Evolutionary conservation across 352 stramenopile genomes (phyloP).

Genomic region (Elongisporangium anandrum): DNA sequence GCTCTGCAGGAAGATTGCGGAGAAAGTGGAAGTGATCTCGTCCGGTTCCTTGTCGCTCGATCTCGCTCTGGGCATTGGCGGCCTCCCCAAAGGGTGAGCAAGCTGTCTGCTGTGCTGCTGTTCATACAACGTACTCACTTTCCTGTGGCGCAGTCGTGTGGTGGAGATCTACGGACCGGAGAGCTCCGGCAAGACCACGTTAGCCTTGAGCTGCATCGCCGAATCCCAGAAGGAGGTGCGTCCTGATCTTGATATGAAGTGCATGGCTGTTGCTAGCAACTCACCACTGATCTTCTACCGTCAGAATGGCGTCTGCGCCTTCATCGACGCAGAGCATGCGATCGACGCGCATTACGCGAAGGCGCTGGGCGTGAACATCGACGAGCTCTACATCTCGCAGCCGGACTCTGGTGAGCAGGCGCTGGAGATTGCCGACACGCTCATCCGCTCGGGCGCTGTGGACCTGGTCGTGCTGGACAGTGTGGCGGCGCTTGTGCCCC

Average conservation of each 20-base stretch:
- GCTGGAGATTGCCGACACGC: constrained; percentile 97
- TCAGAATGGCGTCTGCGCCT: constrained; percentile 91
- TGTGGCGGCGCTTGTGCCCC: constrained; percentile 96
- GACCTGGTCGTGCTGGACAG: constrained; percentile 98
- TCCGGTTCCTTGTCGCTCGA: constrained; percentile 94
- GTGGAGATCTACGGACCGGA: constrained; percentile 99
- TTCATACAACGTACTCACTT: background rate
- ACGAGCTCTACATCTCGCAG: constrained; percentile 96
- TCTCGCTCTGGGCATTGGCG: constrained; percentile 88
- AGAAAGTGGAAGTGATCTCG: constrained; percentile 92
- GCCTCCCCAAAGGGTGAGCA: constrained; percentile 89
- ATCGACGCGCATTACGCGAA: constrained; percentile 96
- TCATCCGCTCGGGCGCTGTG: constrained; percentile 94
- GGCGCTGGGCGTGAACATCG: constrained; percentile 92
- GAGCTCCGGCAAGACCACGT: constrained; percentile 97
- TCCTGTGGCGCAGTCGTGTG: constrained; percentile 68
- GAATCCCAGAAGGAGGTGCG: constrained; percentile 89
- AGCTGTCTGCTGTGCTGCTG: background rate
- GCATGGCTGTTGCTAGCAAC: too few species aligned
- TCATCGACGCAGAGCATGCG: constrained; percentile 98
- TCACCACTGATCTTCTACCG: background rate
- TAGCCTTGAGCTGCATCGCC: constrained; percentile 96
- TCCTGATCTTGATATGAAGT: background rate
- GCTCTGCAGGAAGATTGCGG: constrained; percentile 65
- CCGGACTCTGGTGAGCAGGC: constrained; percentile 97